Evolutionary conservation across 176 grass and related monocot species (phyloP), one percentile per base, ranked within the genome.

Genomic region (Calamus simplicifolius): DNA sequence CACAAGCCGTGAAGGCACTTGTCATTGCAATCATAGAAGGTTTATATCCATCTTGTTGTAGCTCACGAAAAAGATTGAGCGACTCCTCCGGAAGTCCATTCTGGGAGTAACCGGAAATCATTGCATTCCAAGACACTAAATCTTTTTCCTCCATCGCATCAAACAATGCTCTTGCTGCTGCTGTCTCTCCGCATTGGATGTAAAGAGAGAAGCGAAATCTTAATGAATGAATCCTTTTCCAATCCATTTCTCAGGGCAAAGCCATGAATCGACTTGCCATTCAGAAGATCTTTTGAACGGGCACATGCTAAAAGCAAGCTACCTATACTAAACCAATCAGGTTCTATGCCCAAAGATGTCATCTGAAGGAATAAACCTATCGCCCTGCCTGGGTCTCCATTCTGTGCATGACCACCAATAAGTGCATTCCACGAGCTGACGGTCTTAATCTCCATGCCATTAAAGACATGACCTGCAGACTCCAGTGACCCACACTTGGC

Each of bases 201-300:
- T 89, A 89, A n/a, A n/a, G 7, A 63, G 64, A 83, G 72, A 53
- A 89, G 80, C 6, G 80, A 89, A 19, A 50, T 51, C 56, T 19
- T 56, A 68, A 80, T 73, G 68, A 77, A 73, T 15, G 80, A 38
- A 65, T 89, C 85, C 30, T 27, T 80, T 5, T 89, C 80, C 48
- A 83, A 68, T 13, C 80, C 76, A 71, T 89, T 83, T 74, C 85
- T 83, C 26, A 89, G 52, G 61, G 74, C 48, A 75, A 77, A 83
- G 31, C 76, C 85, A 69, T 89, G 85, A 61, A 72, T 50, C 13
- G 80, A 75, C 61, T 73, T 80, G 29, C 72, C 69, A 62, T 73
- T 43, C 3, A 43, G 73, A 51, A 80, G 62, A 69, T 80, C 59
- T 52, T 77, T 76, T 50, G 74, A 56, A 38, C 19, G 6, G 28